phyloP scores from a whole-genome alignment of 164 flowering plant species.

The Liquidambar formosana region DNA sequence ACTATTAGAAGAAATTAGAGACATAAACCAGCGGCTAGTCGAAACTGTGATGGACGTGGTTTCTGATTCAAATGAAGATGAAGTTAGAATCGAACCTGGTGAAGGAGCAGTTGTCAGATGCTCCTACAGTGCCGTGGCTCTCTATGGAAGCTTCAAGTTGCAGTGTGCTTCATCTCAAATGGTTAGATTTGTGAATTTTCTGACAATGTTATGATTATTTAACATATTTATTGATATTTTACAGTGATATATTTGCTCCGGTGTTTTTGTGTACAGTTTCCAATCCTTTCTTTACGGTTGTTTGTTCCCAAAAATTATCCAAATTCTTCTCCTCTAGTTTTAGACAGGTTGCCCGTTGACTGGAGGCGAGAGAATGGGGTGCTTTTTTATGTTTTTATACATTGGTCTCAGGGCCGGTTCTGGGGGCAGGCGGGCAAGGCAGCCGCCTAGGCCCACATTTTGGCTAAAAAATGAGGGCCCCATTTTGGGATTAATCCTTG shows the following conservation, averaged over 20 bases:
- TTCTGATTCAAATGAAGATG: neutral
- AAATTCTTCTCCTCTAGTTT: constrained; percentile 15
- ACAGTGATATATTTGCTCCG: neutral
- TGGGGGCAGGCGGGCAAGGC: no score
- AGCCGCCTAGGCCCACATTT: no score
- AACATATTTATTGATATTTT: neutral
- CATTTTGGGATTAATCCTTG: no score
- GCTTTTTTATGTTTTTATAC: neutral
- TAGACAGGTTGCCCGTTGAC: constrained; percentile 7
- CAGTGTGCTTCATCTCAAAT: neutral
- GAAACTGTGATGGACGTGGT: constrained; percentile 13
- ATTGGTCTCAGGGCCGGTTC: no score
- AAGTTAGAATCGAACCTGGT: neutral
- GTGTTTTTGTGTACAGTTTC: constrained; percentile 5
- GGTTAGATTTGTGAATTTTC: neutral
- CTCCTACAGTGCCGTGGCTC: constrained; percentile 12
- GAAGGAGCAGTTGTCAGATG: constrained; percentile 11
- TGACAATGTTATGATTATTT: neutral
- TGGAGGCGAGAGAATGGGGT: constrained; percentile 10
- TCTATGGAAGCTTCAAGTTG: neutral
- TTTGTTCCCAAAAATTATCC: constrained; percentile 19
- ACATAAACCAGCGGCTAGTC: constrained; percentile 9
- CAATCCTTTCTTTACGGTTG: constrained; percentile 7
- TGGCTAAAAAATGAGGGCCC: no score
- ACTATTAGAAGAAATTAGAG: constrained; percentile 20